Evolutionary conservation across 306 rosid genomes (phyloP).

Genomic region (Medicago ruthenica): DNA sequence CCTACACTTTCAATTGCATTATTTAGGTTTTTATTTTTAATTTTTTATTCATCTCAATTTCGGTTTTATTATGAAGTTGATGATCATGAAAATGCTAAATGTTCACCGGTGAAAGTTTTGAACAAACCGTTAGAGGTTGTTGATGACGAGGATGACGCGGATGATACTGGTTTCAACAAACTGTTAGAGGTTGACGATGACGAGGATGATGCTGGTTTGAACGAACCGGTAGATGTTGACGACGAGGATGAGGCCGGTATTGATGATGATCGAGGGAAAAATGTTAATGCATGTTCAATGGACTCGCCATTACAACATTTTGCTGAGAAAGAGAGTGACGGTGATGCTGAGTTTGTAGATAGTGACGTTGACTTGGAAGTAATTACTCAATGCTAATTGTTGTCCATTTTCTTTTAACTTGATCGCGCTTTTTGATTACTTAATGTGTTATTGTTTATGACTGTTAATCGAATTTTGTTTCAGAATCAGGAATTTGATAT

Average conservation of each 20-base stretch:
- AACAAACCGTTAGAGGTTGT: conserved; percentile 35
- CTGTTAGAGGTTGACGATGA: conserved; percentile 27
- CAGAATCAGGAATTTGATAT: conserved; percentile 43
- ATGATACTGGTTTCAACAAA: too few relatives aligned
- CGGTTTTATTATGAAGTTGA: conserved; percentile 33
- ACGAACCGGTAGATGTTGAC: neutral
- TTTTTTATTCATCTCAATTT: conserved; percentile 27
- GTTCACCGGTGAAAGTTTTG: conserved; percentile 33
- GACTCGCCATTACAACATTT: conserved; percentile 36
- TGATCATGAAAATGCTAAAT: conserved; percentile 36
- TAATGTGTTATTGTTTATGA: conserved; percentile 16
- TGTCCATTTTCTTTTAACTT: neutral
- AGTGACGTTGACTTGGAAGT: conserved; percentile 51
- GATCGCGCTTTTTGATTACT: neutral
- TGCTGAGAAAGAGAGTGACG: conserved; percentile 39
- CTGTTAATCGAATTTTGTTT: conserved; percentile 7
- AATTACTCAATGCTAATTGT: conserved; percentile 29
- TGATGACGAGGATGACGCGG: neutral
- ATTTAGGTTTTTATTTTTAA: neutral
- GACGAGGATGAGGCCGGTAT: neutral
- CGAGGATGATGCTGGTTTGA: neutral
- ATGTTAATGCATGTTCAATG: conserved; percentile 24
- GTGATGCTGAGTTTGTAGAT: conserved; percentile 30
- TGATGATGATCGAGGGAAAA: conserved; percentile 9
- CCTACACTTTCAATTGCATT: conserved; percentile 3